A percentile compares a stretch with the other conserved stretches of the same genome.
These are phyloP conservation scores for Conticribra guillardii DNA, from an alignment of 108 stramenopile genomes.

Conservation along the genomic window DNA sequence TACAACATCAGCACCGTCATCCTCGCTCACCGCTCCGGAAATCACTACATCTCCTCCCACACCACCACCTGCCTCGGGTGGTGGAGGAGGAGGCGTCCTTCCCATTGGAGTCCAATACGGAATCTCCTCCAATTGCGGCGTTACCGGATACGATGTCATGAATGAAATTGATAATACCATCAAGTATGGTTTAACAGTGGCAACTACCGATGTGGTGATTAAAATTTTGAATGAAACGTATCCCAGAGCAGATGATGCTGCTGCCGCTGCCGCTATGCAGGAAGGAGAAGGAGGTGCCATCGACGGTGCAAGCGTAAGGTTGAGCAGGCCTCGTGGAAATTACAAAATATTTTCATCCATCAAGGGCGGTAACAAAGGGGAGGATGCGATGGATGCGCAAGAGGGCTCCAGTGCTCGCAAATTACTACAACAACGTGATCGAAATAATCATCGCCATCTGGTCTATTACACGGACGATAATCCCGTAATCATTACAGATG, in stretches of 20 bases:
- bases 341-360: too few relatives aligned
- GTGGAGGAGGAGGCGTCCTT: not conserved
- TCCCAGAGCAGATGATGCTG: too few relatives aligned
- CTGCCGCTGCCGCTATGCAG: too few relatives aligned
- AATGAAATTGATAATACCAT: not conserved
- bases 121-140: not conserved
- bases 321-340: too few relatives aligned
- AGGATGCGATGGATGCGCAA: too few relatives aligned
- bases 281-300: too few relatives aligned
- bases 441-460: not conserved
- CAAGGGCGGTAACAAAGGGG: too few relatives aligned
- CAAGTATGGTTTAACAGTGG: not conserved
- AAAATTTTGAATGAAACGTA: not conserved
- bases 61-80: not conserved
- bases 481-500: constrained; percentile 47
- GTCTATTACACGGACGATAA: constrained; percentile 37
- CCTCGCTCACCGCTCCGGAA: not conserved
- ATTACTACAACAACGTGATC: not conserved
- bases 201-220: not conserved
- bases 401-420: too few relatives aligned
- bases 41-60: not conserved
- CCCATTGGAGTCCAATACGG: not conserved
- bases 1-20: not conserved
- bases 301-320: too few relatives aligned
- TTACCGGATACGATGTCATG: not conserved